Conservation (phyloP, 2,329 filamentous ascomycete species). For the Conoideocrella luteorostrata region DNA sequence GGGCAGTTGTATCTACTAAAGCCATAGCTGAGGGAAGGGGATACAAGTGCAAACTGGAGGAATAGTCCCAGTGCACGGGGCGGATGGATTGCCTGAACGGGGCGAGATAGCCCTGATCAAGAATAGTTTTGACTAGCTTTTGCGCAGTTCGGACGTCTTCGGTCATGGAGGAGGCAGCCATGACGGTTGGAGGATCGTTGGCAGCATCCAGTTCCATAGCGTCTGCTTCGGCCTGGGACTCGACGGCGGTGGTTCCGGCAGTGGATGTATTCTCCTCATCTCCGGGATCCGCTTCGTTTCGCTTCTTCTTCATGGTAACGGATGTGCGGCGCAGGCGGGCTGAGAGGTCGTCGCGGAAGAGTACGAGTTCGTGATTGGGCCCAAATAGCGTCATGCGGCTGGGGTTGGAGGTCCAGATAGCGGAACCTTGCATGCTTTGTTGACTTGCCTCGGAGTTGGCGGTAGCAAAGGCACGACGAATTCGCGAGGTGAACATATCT, state of each 20-base stretch:
- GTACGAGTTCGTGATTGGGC: slow-evolving; percentile 75
- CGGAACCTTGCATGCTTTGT: slow-evolving; percentile 40
- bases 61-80: slow-evolving; percentile 87
- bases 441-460: slow-evolving; percentile 66
- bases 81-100: slow-evolving; percentile 77
- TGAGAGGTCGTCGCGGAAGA: slow-evolving; percentile 83
- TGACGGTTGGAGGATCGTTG: slow-evolving; percentile 18
- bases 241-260: slow-evolving; percentile 13
- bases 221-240: slow-evolving; percentile 17
- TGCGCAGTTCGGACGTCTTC: slow-evolving; percentile 56
- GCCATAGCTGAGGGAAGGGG: slow-evolving; percentile 81
- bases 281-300: slow-evolving; percentile 27
- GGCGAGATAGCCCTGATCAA: slow-evolving; percentile 83
- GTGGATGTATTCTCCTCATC: slow-evolving; percentile 21
- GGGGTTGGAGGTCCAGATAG: slow-evolving; percentile 86
- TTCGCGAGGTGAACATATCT: slow-evolving; percentile 81
- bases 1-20: slow-evolving; percentile 73
- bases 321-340: slow-evolving; percentile 70
- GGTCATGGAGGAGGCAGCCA: slow-evolving; percentile 16
- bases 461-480: slow-evolving; percentile 71
- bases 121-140: slow-evolving; percentile 80
- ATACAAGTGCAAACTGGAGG: slow-evolving; percentile 70
- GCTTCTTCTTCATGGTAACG: slow-evolving; percentile 66
- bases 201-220: slow-evolving; percentile 36
- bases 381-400: slow-evolving; percentile 78